Base-by-base conservation (phyloP, 768 basidiomycete genomes). In the Suillus sp. region DNA sequence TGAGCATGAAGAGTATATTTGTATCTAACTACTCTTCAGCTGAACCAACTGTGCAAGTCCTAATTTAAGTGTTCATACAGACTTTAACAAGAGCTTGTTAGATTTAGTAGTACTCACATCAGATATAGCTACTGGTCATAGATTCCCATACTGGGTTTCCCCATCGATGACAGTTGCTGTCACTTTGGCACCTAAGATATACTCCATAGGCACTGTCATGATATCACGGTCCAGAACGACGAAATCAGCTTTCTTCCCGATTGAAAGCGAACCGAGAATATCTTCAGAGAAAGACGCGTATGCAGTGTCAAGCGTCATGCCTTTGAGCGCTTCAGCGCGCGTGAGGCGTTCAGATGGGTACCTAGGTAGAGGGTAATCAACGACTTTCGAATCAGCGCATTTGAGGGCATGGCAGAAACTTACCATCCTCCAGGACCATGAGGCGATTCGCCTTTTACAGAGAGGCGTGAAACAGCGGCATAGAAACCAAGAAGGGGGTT, bases 401-500 rank as follows among this genome's bases (percentile, higher is more conserved):
- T 5, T 35, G 34, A 66, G 59, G 38, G 48, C 14, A 61, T 9
- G 7, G 38, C 50, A n/a, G 27, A 30, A 27, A 72, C 85, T 60
- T 64, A 93, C 96, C 96, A 99, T 64, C 96, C 96, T 32, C 78
- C 83, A 4, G 78, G 60, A 1, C 95, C 96, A 63, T 96, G 92
- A 0, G 96, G 96, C 25, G 92, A 95, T 20, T 79, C 77, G 0
- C 94, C 94, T 14, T 85, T 80, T 2, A 81, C 78, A 27, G 84
- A 82, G 6, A 93, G 79, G 16, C 96, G 84, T 1, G 93, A 82
- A 2, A 95, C 83, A 0, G 94, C 93, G 6, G 96, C 95, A 68
- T 95, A 94, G 75, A 97, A 96, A 0, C 93, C 93, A 3, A 91
- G 78, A 38, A 98, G 78, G 0, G 96, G 96, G 70, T 96, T 93